Base-by-base conservation (phyloP, 306 rosid species). In the Pueraria montana region DNA sequence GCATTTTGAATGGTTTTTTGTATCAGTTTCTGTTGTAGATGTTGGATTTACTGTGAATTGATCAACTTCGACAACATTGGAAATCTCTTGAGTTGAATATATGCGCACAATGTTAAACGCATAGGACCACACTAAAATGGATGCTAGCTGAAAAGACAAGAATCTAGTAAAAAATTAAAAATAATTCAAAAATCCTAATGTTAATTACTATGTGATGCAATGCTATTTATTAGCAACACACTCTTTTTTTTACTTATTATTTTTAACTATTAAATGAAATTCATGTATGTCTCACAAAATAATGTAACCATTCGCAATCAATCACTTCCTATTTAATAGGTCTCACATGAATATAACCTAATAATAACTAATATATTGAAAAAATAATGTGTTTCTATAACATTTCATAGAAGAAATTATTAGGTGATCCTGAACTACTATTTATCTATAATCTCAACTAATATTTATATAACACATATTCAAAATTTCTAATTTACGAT, bases 101-200 rank as follows among this genome's bases (percentile, higher is more conserved):
- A 76, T 2, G 11, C 90, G 80, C 11, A 89, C 77, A 69, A 89
- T 21, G 75, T 83, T 73, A 81, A 76, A 87, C 14, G 58, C 86
- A 67, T 50, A 82, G 56, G 87, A 16, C 90, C 92, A 89, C 58
- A n/a, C 32, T 48, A 65, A 87, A 71, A 87, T 18, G 24, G 48
- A 1, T 74, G 86, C 86, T 58, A 84, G 0, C 87, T 84, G 78
- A 46, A 71, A 62, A 20, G 66, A 10, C 7, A 74, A 0, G 68
- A 64, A 71, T 20, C 38, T 4, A 6, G 18, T 16, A 79, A n/a
- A 46, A 74, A 61, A 12, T 21, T 56, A 11, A 24, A 3, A 20
- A 21, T 7, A 20, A 0, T 55, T 55, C 12, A 18, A n/a, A n/a
- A 18, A 8, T 10, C 27, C 5, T 3, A 67, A 14, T 55, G 45